Percentiles rank a stretch among this genome's conserved stretches.
These are phyloP conservation scores for Thamnidium elegans DNA, from an alignment of 192 early-diverging fungal genomes.

Conservation along the genomic window DNA sequence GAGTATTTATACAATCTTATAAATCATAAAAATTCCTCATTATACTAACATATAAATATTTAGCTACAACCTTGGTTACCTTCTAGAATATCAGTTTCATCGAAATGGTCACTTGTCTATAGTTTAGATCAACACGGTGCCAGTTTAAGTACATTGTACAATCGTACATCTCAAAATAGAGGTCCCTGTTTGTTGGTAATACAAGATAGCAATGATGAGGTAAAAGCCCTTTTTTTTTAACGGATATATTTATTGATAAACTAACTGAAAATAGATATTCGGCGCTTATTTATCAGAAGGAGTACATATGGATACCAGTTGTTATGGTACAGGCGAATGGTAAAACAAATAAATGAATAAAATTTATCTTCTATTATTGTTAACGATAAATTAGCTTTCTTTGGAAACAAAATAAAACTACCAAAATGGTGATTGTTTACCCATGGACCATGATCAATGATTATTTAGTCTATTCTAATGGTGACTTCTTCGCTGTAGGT, in stretches of 20 bases:
- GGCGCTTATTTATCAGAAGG: constrained; percentile 73
- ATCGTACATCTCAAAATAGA: constrained; percentile 48
- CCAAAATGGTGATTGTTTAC: constrained; percentile 46
- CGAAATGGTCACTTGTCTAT: constrained; percentile 82
- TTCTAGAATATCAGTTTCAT: constrained; percentile 64
- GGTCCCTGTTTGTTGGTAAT: constrained; percentile 66
- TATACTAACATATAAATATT: not conserved
- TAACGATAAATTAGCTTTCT: constrained; percentile 54
- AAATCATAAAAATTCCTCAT: not conserved
- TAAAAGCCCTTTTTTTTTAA: constrained; percentile 17
- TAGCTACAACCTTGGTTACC: constrained; percentile 54
- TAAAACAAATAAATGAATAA: constrained; percentile 29
- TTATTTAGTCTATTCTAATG: constrained; percentile 70
- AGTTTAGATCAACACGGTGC: constrained; percentile 92
- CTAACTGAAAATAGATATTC: constrained; percentile 52
- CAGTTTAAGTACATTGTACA: constrained; percentile 79
- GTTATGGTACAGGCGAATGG: constrained; percentile 81
- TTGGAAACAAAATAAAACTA: constrained; percentile 54
- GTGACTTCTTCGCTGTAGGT: constrained; percentile 71
- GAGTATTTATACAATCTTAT: not conserved
- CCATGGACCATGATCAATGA: constrained; percentile 73
- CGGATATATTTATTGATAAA: not conserved
- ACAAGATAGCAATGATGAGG: constrained; percentile 55
- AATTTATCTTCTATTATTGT: not conserved
- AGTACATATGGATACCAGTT: constrained; percentile 54